Evolutionary conservation across 2,329 filamentous ascomycete genomes (phyloP).

Genomic region (Tolypocladium sp.): DNA sequence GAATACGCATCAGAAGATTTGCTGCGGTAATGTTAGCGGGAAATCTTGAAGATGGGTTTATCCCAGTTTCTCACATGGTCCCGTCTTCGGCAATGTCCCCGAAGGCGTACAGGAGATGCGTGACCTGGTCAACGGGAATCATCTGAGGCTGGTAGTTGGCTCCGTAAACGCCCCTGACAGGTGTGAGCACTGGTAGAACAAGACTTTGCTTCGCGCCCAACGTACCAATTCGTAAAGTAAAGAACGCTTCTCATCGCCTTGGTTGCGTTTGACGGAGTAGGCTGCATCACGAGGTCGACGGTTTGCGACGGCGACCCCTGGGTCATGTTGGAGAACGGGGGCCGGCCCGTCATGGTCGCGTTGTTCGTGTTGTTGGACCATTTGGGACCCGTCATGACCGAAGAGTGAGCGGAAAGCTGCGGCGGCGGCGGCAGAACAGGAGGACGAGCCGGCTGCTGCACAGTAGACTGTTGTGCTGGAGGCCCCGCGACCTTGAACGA

Average conservation of each 20-base stretch:
- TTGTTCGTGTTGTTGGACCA: not conserved
- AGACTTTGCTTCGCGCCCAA: not conserved
- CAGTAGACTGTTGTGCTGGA: not conserved
- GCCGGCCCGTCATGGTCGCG: not conserved
- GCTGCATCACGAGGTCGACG: no score
- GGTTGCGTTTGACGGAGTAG: not conserved
- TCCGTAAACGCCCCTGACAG: slow-evolving; percentile 55
- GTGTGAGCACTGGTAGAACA: slow-evolving; percentile 18
- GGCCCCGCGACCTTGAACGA: not conserved
- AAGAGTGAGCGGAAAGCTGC: not conserved
- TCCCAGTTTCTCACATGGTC: slow-evolving; percentile 28
- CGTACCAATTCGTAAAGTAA: slow-evolving; percentile 47
- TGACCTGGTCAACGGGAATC: slow-evolving; percentile 58
- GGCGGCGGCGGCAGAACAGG: not conserved
- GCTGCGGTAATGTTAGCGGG: slow-evolving; percentile 5
- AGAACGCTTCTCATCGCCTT: slow-evolving; percentile 26
- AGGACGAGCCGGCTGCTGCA: not conserved
- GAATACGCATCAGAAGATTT: slow-evolving; percentile 24
- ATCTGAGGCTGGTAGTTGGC: slow-evolving; percentile 64
- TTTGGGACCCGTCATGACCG: not conserved
- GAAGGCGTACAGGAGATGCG: slow-evolving; percentile 61
- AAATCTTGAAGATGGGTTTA: no score
- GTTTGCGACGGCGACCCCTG: not conserved
- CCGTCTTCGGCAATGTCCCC: slow-evolving; percentile 36
- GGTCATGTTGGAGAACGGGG: not conserved